These are phyloP conservation scores for Suillus variegatus DNA, from an alignment of 768 basidiomycete genomes.

Conservation along the genomic window DNA sequence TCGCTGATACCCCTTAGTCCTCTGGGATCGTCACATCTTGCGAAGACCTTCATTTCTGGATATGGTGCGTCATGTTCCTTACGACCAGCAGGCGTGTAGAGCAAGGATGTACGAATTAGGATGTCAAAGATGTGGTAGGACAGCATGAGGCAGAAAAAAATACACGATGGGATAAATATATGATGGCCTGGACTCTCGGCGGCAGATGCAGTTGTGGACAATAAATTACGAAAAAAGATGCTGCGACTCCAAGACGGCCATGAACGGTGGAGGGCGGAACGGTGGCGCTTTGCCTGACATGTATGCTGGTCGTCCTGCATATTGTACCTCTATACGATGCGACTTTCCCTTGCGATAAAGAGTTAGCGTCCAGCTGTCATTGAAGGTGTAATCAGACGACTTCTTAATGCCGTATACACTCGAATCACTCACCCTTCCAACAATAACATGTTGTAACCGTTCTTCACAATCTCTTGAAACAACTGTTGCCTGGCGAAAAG, in stretches of 20 bases:
- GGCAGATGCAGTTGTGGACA: constrained; percentile 23
- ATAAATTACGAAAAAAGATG: constrained; percentile 31
- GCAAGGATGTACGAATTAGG: constrained; percentile 17
- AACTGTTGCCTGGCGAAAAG: constrained; percentile 67
- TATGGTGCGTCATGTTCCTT: constrained; percentile 25
- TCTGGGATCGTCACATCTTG: constrained; percentile 27
- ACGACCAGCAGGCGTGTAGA: constrained; percentile 18
- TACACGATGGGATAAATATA: constrained; percentile 22
- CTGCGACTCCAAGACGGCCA: constrained; percentile 56
- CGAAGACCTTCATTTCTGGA: neutral
- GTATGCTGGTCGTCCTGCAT: constrained; percentile 67
- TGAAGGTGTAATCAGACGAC: constrained; percentile 6
- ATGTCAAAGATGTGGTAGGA: constrained; percentile 20
- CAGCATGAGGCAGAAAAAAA: constrained; percentile 34
- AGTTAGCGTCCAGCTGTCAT: constrained; percentile 64
- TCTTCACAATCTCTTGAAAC: constrained; percentile 51
- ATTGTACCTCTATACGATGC: constrained; percentile 69
- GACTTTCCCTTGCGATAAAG: constrained; percentile 61
- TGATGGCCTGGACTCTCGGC: constrained; percentile 11
- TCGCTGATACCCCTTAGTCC: constrained; percentile 5
- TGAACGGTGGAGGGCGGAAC: constrained; percentile 61
- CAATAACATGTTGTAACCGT: constrained; percentile 64
- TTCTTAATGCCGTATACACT: neutral
- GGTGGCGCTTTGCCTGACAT: constrained; percentile 49
- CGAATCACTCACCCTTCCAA: constrained; percentile 58